phyloP scores from a whole-genome alignment of 805 yeast genomes.

The Wickerhamiella alocasiicola region DNA sequence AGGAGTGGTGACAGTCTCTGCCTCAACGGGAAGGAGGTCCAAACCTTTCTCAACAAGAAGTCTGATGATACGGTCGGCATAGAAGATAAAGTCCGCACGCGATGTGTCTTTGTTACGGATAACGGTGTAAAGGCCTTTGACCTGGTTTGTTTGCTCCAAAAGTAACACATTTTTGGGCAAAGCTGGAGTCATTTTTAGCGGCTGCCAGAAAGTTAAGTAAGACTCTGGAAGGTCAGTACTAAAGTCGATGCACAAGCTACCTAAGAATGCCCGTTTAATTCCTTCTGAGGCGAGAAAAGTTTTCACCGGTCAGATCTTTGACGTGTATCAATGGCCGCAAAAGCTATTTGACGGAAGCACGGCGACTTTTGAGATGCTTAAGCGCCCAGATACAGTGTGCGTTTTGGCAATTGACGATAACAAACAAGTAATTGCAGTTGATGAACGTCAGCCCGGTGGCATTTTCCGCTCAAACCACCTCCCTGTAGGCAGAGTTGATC shows the following conservation, averaged over 20 bases:
- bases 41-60: slow-evolving; percentile 90
- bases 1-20: slow-evolving; percentile 57
- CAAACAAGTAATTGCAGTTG: slow-evolving; percentile 1
- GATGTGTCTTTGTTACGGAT: slow-evolving; percentile 71
- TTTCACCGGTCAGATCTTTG: slow-evolving; percentile 9
- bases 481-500: slow-evolving; percentile 9
- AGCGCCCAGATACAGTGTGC: slow-evolving; percentile 10
- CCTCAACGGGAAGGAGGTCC: slow-evolving; percentile 82
- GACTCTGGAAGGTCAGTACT: not conserved
- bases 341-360: slow-evolving; percentile 7
- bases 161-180: slow-evolving; percentile 35
- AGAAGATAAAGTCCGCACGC: slow-evolving; percentile 89
- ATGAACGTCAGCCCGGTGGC: slow-evolving; percentile 10
- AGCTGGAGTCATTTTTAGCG: not conserved
- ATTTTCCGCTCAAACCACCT: slow-evolving; percentile 5
- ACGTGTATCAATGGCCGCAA: slow-evolving; percentile 11
- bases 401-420: slow-evolving; percentile 3
- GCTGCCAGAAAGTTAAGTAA: not conserved
- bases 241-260: no score
- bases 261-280: slow-evolving; percentile 6
- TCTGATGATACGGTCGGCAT: slow-evolving; percentile 88
- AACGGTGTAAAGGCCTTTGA: slow-evolving; percentile 75
- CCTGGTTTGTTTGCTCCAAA: slow-evolving; percentile 81
- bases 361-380: slow-evolving; percentile 10
- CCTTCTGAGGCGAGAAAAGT: slow-evolving; percentile 6